Evolutionary conservation across 192 early-diverging fungal species (phyloP).

Genomic region (Backusella morwellensis): DNA sequence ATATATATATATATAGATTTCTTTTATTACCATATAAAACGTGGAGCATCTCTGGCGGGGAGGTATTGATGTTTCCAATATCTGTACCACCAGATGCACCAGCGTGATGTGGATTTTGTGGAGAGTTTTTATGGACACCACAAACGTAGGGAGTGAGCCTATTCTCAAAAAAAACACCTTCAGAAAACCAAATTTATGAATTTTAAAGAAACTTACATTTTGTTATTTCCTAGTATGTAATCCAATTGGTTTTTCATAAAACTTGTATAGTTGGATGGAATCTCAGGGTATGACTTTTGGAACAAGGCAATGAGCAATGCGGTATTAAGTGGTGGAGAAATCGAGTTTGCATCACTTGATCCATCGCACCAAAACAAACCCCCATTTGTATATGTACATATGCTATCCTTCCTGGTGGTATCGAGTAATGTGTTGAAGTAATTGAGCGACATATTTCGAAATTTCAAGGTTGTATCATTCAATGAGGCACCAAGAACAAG

Average conservation of each 20-base stretch:
- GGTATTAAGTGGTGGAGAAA: conserved; percentile 4
- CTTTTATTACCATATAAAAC: conserved; percentile 32
- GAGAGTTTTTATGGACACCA: conserved; percentile 56
- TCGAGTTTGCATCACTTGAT: conserved; percentile 1
- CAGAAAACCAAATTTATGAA: background rate
- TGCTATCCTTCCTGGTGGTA: background rate
- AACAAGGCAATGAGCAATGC: conserved; percentile 27
- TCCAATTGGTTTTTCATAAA: background rate
- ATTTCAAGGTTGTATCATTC: conserved; percentile 22
- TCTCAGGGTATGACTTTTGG: background rate
- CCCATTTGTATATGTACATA: conserved; percentile 20
- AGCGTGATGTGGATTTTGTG: conserved; percentile 54
- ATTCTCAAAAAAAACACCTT: background rate
- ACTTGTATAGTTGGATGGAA: background rate
- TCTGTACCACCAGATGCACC: conserved; percentile 49
- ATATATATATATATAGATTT: no score
- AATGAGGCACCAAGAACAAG: conserved; percentile 38
- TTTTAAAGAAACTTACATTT: background rate
- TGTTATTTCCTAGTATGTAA: background rate
- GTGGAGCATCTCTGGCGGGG: conserved; percentile 30
- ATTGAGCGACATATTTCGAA: conserved; percentile 20
- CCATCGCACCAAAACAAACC: conserved; percentile 28
- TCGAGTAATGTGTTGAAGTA: conserved; percentile 33
- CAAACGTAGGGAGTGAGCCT: conserved; percentile 50
- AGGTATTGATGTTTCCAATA: conserved; percentile 30